Evolutionary conservation across 1,284 basidiomycete species (phyloP), one percentile per base, ranked within the genome.

Genomic region (Tausonia pullulans): DNA sequence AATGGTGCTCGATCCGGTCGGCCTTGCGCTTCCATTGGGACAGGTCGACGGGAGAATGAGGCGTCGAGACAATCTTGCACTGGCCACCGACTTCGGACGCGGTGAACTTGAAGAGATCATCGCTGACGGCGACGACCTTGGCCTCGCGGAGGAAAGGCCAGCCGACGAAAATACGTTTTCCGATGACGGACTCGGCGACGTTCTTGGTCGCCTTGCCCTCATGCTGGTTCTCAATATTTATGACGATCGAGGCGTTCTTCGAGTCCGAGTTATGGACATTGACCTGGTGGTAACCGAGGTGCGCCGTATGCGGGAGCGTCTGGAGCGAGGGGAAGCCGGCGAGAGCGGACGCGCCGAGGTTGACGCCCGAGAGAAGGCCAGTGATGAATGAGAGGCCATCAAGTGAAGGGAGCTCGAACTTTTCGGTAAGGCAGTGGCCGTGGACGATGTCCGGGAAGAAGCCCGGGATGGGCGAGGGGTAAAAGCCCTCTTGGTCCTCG

Each of bases 61-160:
- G 88, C 56, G 81, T 89, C 51, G 81, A 79, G 1, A 90, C 75
- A 1, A 91, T 81, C 74, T 80, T 84, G 56, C 79, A 76, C 40
- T 81, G 82, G 57, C 83, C 79, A 53, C 85, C 74, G 11, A 77
- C 74, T 67, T 84, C 74, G 74, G 86, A 85, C 27, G 75, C 64
- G 76, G 92, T 88, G 74, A 94, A 95, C 74, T 84, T 87, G 83
- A 93, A 92, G 69, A 89, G 75, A 58, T 85, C 82, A 74, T 98
- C 93, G 5, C 91, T 94, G 11, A 98, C 81, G 27, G 85, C 88
- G 0, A 86, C 84, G 2, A 98, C 90, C 69, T 86, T 79, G 2
- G 90, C 95, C 76, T 99, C 96, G 70, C 88, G 86, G 58, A 98
- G 78, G 80, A 94, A 98, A 0, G 96, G 96, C 93, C 95, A 98